A percentile compares a stretch with the other conserved stretches of the same genome.
Conservation (phyloP, 1,139 yeast species). For the Zygosaccharomyces pseudobailii region DNA sequence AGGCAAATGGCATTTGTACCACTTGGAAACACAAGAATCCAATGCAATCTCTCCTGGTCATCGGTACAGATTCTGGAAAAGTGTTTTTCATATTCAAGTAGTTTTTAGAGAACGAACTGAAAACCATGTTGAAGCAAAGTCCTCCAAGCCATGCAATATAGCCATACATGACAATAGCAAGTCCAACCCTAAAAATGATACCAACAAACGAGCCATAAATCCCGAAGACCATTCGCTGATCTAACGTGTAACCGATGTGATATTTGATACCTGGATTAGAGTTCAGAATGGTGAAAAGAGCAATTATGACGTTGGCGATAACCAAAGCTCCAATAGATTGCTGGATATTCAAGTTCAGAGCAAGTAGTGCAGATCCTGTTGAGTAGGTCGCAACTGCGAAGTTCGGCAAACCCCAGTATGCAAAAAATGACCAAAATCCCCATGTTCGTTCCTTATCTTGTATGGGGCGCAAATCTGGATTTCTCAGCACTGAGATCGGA, state of each 20-base stretch:
- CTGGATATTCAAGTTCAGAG: constrained; percentile 28
- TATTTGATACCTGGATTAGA: constrained; percentile 27
- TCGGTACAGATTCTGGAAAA: constrained; percentile 24
- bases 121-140: constrained; percentile 23
- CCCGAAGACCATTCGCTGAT: constrained; percentile 30
- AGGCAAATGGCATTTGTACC: constrained; percentile 29
- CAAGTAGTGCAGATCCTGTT: constrained; percentile 29
- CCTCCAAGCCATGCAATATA: constrained; percentile 31
- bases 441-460: constrained; percentile 24
- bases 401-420: constrained; percentile 31
- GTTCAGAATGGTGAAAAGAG: constrained; percentile 21
- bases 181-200: constrained; percentile 25
- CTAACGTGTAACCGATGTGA: constrained; percentile 29
- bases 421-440: constrained; percentile 30
- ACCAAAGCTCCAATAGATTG: constrained; percentile 33
- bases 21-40: constrained; percentile 30
- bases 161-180: constrained; percentile 31
- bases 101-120: constrained; percentile 25
- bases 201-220: constrained; percentile 29
- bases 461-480: constrained; percentile 30
- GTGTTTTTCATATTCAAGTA: constrained; percentile 26
- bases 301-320: constrained; percentile 27
- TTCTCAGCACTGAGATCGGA: constrained; percentile 20
- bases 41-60: constrained; percentile 30
- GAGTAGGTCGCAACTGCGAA: constrained; percentile 29